Evolutionary conservation across 495 filamentous ascomycete genomes (phyloP), one percentile per base, ranked within the genome.

Genomic region (Durotheca rogersii): DNA sequence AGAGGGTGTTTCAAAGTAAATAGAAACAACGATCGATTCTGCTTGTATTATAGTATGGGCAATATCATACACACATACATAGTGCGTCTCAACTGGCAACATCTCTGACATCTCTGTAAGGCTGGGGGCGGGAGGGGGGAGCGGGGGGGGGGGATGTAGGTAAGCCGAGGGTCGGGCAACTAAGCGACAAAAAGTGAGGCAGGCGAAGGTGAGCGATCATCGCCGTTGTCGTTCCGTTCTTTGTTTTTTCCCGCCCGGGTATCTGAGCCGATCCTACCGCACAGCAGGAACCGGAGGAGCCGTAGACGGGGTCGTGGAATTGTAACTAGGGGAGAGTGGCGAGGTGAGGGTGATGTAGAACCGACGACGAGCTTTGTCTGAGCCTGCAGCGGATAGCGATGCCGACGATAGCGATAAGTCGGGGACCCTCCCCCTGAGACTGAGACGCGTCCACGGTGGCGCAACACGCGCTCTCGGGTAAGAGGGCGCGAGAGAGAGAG

Each of bases 241-340:
- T n/a, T n/a, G n/a, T 41, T 36, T 27, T 48, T 41, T 37, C 25
- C 39, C 19, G n/a, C 27, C 39, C 49, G 48, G 44, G 45, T 20
- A 53, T 53, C 44, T 45, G 44, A 58, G 44, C 33, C 34, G 34
- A 58, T 58, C 55, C 49, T 27, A n/a, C 23, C 23, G 23, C 9
- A 9, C 23, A 27, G 23, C 9, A 27, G 4, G 4, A 27, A 58
- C 54, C 48, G 54, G 44, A 32, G 18, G 14, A 49, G 39, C 44
- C 43, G 49, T 44, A 53, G 48, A 30, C 14, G 15, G 9, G 55
- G 55, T 34, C 33, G 49, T 29, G 38, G 55, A 53, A 53, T 49
- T 41, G 40, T 18, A 15, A 21, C 39, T 16, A 14, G 44, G 43
- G 53, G 35, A 14, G 14, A 10, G 25, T 30, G 9, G 23, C 4